A percentile compares a stretch with the other conserved stretches of the same genome.
Conservation (phyloP, 768 basidiomycete species). For the Auriscalpium microsporum region DNA sequence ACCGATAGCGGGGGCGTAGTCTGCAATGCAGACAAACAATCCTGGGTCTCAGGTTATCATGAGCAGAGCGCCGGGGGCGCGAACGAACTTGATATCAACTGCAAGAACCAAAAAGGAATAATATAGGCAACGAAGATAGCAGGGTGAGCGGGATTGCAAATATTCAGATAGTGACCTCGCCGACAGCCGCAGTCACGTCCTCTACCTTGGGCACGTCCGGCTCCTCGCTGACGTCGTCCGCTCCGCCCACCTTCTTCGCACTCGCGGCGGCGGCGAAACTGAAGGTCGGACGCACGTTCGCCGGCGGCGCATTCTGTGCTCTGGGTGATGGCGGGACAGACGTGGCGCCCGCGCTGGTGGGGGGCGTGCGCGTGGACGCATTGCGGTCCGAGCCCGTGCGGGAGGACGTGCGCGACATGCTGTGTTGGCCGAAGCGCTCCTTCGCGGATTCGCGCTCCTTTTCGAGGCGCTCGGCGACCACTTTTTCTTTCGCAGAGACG, state of each 20-base stretch:
- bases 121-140: conserved; percentile 8
- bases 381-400: conserved; percentile 24
- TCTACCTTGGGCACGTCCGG: conserved; percentile 12
- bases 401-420: conserved; percentile 39
- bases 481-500: conserved; percentile 65
- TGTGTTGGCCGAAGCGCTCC: conserved; percentile 26
- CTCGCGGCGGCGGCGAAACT: conserved; percentile 79
- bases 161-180: conserved; percentile 28
- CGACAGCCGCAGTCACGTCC: conserved; percentile 24
- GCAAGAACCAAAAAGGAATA: conserved; percentile 9
- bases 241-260: conserved; percentile 29
- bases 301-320: conserved; percentile 17
- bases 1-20: not conserved
- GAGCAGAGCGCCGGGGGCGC: conserved; percentile 6
- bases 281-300: conserved; percentile 60
- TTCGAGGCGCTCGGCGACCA: conserved; percentile 62
- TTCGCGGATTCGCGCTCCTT: conserved; percentile 44
- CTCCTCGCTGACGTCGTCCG: conserved; percentile 18
- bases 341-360: conserved; percentile 6
- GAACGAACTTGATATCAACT: conserved; percentile 10
- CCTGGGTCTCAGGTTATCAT: not conserved
- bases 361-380: conserved; percentile 21
- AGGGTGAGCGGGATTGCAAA: not conserved
- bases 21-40: not conserved
- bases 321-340: conserved; percentile 13